These are phyloP conservation scores for Dryas integrifolia DNA, from an alignment of 331 rosid genomes.

Conservation along the genomic window DNA sequence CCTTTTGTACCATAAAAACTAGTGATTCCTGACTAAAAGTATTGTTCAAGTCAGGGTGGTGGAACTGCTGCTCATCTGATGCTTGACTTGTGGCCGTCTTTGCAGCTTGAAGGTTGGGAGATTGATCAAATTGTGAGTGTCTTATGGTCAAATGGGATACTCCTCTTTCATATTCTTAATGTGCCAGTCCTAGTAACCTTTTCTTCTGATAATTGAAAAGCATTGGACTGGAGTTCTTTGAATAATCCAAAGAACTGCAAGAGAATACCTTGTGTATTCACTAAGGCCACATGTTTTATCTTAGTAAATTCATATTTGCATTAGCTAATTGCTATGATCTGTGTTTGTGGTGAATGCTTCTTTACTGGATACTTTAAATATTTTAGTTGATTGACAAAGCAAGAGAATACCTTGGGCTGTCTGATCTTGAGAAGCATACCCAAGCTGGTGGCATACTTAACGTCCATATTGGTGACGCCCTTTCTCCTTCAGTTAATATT, in stretches of 20 bases:
- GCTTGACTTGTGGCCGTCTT: slow-evolving; percentile 85
- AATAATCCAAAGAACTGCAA: slow-evolving; percentile 4
- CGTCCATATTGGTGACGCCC: slow-evolving; percentile 73
- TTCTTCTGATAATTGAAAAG: not conserved
- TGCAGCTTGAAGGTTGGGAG: slow-evolving; percentile 97
- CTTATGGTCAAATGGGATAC: slow-evolving; percentile 1
- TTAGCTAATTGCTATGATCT: slow-evolving; percentile 2
- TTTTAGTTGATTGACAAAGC: slow-evolving; percentile 82
- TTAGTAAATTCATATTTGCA: not conserved
- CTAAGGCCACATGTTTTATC: slow-evolving; percentile 7
- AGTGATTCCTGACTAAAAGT: slow-evolving; percentile 10
- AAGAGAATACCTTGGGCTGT: slow-evolving; percentile 71
- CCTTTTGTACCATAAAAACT: slow-evolving; percentile 15
- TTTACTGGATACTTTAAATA: slow-evolving; percentile 27
- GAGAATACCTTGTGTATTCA: not conserved
- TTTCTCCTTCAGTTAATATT: slow-evolving; percentile 54
- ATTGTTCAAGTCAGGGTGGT: slow-evolving; percentile 64
- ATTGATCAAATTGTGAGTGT: slow-evolving; percentile 74
- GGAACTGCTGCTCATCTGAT: slow-evolving; percentile 92
- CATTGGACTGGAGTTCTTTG: not conserved
- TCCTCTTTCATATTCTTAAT: not conserved
- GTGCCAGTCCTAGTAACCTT: slow-evolving; percentile 4
- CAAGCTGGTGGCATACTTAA: slow-evolving; percentile 73
- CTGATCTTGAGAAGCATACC: slow-evolving; percentile 73
- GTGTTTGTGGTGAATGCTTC: slow-evolving; percentile 6